Evolutionary conservation across 1,139 yeast genomes (phyloP), one percentile per base, ranked within the genome.

Genomic region (Keqinozyma sinolaborantium): DNA sequence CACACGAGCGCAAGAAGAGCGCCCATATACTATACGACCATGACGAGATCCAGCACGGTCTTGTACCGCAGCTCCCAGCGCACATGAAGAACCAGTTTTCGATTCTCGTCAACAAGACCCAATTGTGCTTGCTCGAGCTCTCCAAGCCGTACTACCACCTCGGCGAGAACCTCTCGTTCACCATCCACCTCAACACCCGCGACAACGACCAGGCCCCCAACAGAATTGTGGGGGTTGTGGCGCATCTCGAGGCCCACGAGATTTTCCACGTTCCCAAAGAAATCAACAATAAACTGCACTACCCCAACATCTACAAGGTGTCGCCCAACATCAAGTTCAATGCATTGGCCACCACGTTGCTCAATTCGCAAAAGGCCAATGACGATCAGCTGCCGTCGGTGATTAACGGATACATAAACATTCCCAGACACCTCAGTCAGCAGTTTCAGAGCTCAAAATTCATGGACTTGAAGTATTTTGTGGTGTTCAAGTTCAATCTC

Each of bases 161-260:
- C 8, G 76, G 79, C 1, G 81, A 76, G 24, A 73, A 70, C 34
- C 56, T 75, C 7, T 61, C 61, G 35, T 55, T 72, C 27, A 48
- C 56, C 0, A 45, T 73, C 7, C 54, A 60, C 29, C 39, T 52
- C 14, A 47, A 42, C 30, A 53, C 56, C 2, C 33, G 32, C 5
- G 34, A 31, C 9, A 35, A 45, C 4, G 33, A 34, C 4, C 28
- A 23, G 15, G 11, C 20, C 4, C 14, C 29, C 16, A 50, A 60
- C 3, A 56, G 55, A 28, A 52, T 65, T 3, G 58, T 57, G 2
- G 73, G 75, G 1, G 34, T 58, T 15, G 49, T 60, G 4, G 55
- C 48, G 4, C 63, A 60, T 39, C 35, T 68, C 14, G 74, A 68
- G 39, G 72, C 72, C 8, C 64, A 62, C 34, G 74, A 69, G 32